Conservation (phyloP, 192 early-diverging fungal species). For the Diversispora eburnea region DNA sequence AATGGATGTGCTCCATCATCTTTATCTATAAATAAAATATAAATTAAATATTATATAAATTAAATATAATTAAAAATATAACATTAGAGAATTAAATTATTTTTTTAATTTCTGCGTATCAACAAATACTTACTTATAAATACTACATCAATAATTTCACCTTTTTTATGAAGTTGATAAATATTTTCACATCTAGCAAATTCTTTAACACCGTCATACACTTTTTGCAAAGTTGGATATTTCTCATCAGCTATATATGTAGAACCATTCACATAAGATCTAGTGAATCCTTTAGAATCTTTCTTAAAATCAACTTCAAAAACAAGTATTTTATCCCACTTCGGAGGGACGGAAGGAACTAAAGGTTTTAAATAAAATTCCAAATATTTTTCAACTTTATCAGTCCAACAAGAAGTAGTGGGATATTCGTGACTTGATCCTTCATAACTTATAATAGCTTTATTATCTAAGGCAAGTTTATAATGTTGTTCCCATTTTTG, state of each 20-base stretch:
- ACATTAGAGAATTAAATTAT: background rate
- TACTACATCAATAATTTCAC: slow-evolving; percentile 33
- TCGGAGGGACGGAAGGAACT: slow-evolving; percentile 30
- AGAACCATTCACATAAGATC: slow-evolving; percentile 14
- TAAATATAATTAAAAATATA: background rate
- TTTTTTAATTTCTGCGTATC: background rate
- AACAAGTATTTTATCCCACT: background rate
- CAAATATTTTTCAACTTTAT: slow-evolving; percentile 9
- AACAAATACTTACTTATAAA: slow-evolving; percentile 20
- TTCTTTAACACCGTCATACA: slow-evolving; percentile 25
- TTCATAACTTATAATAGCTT: slow-evolving; percentile 40
- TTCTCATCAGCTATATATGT: background rate
- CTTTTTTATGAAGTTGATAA: slow-evolving; percentile 32
- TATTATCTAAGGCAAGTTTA: slow-evolving; percentile 23
- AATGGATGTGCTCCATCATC: slow-evolving; percentile 36
- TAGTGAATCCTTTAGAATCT: background rate
- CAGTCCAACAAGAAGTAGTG: background rate
- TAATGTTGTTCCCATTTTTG: slow-evolving; percentile 29
- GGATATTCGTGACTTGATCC: slow-evolving; percentile 28
- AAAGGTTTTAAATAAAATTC: slow-evolving; percentile 30
- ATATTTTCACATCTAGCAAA: slow-evolving; percentile 24
- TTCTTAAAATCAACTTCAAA: slow-evolving; percentile 19
- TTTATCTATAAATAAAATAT: slow-evolving; percentile 2
- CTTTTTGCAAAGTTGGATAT: slow-evolving; percentile 18
- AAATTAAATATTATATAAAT: background rate